Conservation (phyloP, 306 rosid species). For the Quercus variabilis region DNA sequence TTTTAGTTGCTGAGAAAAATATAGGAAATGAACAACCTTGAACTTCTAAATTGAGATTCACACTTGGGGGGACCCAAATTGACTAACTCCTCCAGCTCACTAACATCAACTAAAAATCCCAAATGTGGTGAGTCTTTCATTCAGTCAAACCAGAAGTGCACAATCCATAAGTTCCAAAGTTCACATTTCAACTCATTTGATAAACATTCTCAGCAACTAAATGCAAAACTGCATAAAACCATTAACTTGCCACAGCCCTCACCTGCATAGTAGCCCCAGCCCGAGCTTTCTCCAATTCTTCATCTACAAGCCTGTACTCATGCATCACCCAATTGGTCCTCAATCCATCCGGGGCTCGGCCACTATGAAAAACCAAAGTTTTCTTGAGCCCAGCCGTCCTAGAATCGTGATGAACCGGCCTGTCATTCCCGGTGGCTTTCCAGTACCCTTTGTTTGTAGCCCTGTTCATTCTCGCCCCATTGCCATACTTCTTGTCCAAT, state of each 20-base stretch:
- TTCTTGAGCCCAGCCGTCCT: constrained; percentile 82
- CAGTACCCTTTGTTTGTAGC: constrained; percentile 91
- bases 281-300: constrained; percentile 63
- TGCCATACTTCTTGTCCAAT: constrained; percentile 95
- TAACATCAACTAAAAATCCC: constrained; percentile 14
- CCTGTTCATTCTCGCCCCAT: constrained; percentile 99
- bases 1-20: constrained; percentile 15
- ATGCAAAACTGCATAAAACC: background rate
- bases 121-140: constrained; percentile 21
- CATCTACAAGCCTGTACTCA: constrained; percentile 90
- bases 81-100: constrained; percentile 22
- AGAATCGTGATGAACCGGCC: constrained; percentile 64
- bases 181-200: constrained; percentile 31
- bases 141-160: constrained; percentile 10
- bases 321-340: constrained; percentile 99
- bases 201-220: background rate
- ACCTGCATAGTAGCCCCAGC: constrained; percentile 68
- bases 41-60: constrained; percentile 34
- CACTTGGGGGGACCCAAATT: constrained; percentile 25
- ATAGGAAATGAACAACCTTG: constrained; percentile 20
- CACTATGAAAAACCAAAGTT: constrained; percentile 93
- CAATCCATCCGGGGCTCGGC: constrained; percentile 91
- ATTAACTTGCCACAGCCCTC: constrained; percentile 43
- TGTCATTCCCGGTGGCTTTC: constrained; percentile 98
- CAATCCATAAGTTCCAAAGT: constrained; percentile 18